Base-by-base conservation (phyloP, 2,329 filamentous ascomycete genomes). In the Alternaria gansuensis region DNA sequence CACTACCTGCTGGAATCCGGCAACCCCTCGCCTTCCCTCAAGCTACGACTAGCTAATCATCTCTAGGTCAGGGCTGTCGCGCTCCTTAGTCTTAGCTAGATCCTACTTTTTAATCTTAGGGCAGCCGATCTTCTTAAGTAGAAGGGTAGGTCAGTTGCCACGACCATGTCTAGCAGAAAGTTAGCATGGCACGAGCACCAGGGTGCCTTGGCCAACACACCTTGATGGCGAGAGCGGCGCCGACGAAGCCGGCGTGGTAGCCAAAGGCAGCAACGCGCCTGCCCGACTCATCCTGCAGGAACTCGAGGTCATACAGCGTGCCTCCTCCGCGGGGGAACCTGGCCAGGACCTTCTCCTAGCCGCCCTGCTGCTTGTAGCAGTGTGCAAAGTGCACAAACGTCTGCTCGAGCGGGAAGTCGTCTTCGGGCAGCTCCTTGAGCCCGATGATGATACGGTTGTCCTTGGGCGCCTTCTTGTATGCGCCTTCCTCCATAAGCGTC, bases 281-380 rank as follows among this genome's bases (percentile, higher is more conserved):
- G 36, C 90, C 90, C 29, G 81, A 83, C 64, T 88, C 85, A 67
- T 96, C 90, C 37, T 87, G 85, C 36, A 97, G 83, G 76, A 97
- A 97, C 76, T 97, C 93, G 36, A 97, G 85, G 72, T 97, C 93
- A 59, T 93, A 86, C 13, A 97, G 86, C 0, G 86, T 89, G 67
- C 92, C 91, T 54, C 88, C 87, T 57, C 91, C 92, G 24, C 87
- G 85, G 28, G 90, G 85, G 77, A 93, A 97, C 55, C 93, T 85
- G 57, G 87, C 84, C n/a, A 97, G 86, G 5, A 92, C 90, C 40
- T 86, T 84, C 57, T 91, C 87, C 91, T 92, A 97, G 39, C 77
- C 78, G 57, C 65, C 77, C 62, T 80, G 78, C 60, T 75, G 66
- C 71, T 80, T 80, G 69, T 79, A 80, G 69, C 76, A 79, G 61